Evolutionary conservation across 2,329 filamentous ascomycete species (phyloP).

Genomic region (Xylaria polymorpha): DNA sequence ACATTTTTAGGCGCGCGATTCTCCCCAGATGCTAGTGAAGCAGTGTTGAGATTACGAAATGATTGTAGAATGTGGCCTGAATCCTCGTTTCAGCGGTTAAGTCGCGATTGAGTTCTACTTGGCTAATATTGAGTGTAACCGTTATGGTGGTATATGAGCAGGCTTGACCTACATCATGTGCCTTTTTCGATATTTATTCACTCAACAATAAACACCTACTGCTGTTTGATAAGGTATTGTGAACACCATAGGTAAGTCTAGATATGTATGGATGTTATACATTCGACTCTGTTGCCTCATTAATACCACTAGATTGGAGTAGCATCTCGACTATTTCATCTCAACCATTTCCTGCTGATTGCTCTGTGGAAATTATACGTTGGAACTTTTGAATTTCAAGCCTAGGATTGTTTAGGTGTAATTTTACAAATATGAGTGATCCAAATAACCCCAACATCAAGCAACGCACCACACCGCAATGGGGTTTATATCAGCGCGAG

Average conservation of each 20-base stretch:
- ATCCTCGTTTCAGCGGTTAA: neutral
- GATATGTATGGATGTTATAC: neutral
- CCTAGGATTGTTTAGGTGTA: neutral
- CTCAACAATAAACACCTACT: neutral
- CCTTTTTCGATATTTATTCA: neutral
- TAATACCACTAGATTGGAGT: neutral
- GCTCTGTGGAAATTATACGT: too few species aligned
- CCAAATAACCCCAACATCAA: slow-evolving; percentile 45
- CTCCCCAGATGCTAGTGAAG: neutral
- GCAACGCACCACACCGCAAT: slow-evolving; percentile 46
- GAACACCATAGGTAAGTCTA: neutral
- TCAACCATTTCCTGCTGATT: neutral
- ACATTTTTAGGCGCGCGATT: neutral
- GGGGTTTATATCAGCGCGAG: slow-evolving; percentile 45
- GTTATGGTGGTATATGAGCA: neutral
- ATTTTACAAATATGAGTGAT: slow-evolving; percentile 43
- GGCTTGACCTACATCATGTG: neutral
- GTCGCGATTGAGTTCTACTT: neutral
- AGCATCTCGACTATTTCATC: neutral
- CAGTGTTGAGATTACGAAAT: neutral
- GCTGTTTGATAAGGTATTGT: neutral
- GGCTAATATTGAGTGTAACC: neutral
- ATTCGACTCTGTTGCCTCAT: neutral
- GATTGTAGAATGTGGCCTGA: neutral
- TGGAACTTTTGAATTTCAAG: neutral